Percentiles rank a stretch among this genome's conserved stretches.
Evolutionary conservation across 305 asterid species (phyloP).

Genomic region (Fraxinus albicans): DNA sequence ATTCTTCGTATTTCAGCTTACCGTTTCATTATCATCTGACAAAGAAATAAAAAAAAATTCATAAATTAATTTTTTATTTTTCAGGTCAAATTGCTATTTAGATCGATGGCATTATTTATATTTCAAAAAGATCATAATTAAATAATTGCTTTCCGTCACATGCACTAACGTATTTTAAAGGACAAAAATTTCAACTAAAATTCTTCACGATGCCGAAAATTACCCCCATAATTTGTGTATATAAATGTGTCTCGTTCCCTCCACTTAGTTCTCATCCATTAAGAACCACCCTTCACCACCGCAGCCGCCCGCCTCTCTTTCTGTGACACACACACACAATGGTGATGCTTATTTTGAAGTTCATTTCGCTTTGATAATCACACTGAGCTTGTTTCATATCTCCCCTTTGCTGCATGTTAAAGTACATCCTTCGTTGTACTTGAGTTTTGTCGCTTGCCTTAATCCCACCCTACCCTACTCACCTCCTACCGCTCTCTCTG

Average conservation of each 20-base stretch:
- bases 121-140: too few relatives aligned
- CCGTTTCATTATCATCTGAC: neutral
- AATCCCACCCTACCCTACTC: neutral
- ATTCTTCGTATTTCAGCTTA: neutral
- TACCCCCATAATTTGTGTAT: neutral
- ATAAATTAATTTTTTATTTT: too few relatives aligned
- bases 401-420: slow-evolving; percentile 21
- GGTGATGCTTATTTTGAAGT: neutral
- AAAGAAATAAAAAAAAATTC: neutral
- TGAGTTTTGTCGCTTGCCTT: neutral
- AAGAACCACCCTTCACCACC: neutral
- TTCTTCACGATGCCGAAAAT: slow-evolving; percentile 41
- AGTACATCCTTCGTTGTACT: neutral
- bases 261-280: slow-evolving; percentile 2
- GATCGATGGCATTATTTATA: neutral
- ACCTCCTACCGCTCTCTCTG: too few relatives aligned
- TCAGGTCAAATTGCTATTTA: neutral
- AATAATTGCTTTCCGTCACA: neutral
- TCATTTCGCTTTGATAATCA: neutral
- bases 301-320: neutral
- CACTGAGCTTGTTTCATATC: neutral
- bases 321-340: neutral
- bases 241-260: slow-evolving; percentile 3
- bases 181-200: slow-evolving; percentile 16
- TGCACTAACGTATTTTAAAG: neutral